Evolutionary conservation across 768 basidiomycete species (phyloP), one percentile per base, ranked within the genome.

Genomic region (Russula griseocarnosa): DNA sequence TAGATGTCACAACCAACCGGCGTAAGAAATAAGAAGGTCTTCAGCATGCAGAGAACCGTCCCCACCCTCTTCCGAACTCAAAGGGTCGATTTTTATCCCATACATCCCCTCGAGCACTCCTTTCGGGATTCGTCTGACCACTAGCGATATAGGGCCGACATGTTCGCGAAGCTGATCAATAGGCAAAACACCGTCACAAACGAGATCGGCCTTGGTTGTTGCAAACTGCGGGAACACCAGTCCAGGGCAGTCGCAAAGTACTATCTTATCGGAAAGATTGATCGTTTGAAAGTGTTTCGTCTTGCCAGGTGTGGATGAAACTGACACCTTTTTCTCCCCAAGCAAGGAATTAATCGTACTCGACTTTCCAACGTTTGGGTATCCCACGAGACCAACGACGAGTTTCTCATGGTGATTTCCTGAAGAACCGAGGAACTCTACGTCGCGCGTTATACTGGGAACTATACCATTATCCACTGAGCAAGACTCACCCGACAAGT

Each of bases 281-380:
- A 98, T 94, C 0, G 97, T 98, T 75, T 99, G 97, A 77, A 98
- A 98, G 75, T 99, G 96, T 73, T 99, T 99, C 16, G 97, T 99
- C 77, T 98, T 92, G 66, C 97, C 97, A 0, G 97, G 97, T 0
- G 97, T 99, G 0, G 96, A 87, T 5, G 96, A 98, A 30, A 99
- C 97, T 72, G 94, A 97, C 67, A 99, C 97, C 81, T 92, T 94
- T 79, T 97, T 96, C 73, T 94, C 90, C 42, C 96, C 97, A 6
- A 99, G 81, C 8, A 99, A 81, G 7, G 96, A 90, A 73, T 99
- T 99, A 71, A 99, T 95, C 6, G 97, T 94, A 65, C 93, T 95
- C 0, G 96, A 98, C 76, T 99, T 99, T 18, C 97, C 97, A 26
- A 98, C 96, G 71, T 99, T 99, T 0, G 97, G 97, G 73, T 99